Conservation (phyloP, 148 eudicot genomes). For the Arbutus unedo region DNA sequence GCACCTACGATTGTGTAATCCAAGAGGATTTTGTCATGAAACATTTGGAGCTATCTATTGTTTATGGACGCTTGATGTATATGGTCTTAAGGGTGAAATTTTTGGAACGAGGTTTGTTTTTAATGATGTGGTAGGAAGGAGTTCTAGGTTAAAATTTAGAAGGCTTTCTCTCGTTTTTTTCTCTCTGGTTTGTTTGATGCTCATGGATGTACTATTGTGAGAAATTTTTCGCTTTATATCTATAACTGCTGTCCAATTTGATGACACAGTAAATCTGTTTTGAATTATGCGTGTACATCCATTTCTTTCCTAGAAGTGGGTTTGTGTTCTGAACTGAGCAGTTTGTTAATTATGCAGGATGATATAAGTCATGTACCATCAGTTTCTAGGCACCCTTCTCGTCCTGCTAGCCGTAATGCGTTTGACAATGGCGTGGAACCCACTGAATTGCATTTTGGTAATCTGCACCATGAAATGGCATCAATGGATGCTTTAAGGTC, state of each 20-base stretch:
- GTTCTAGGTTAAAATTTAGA: not conserved
- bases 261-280: not conserved
- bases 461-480: constrained; percentile 44
- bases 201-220: not conserved
- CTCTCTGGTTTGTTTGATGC: constrained; percentile 3
- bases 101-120: not conserved
- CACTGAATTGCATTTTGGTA: constrained; percentile 50
- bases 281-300: not conserved
- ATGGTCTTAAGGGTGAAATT: too few species aligned
- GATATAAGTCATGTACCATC: constrained; percentile 50
- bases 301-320: not conserved
- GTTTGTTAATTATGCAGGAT: constrained; percentile 44
- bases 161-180: not conserved
- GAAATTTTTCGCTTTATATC: not conserved
- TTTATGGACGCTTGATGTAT: too few species aligned
- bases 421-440: constrained; percentile 45
- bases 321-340: not conserved
- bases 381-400: constrained; percentile 53
- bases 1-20: not conserved
- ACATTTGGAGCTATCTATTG: not conserved
- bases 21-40: not conserved
- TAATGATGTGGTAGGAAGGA: not conserved
- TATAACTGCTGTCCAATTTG: not conserved
- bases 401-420: constrained; percentile 62
- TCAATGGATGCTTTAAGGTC: constrained; percentile 42